These are phyloP conservation scores for Phyllosticta paracitricarpa DNA, from an alignment of 2,329 filamentous ascomycete genomes.

Conservation along the genomic window DNA sequence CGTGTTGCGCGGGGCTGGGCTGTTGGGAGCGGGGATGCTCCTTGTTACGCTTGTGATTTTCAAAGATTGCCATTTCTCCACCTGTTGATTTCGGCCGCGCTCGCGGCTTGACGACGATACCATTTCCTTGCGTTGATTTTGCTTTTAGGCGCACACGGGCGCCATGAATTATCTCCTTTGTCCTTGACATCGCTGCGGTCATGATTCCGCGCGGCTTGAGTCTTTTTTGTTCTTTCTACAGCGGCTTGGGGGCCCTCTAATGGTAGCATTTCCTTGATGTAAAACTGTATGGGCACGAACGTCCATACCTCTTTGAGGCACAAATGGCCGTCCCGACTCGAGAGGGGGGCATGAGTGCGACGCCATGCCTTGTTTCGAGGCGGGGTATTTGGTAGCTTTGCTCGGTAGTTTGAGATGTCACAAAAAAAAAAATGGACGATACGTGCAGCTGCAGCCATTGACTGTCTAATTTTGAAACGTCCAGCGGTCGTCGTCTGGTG, in stretches of 20 bases:
- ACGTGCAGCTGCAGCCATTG: neutral
- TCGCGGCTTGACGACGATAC: slow-evolving; percentile 9
- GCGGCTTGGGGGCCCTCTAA: neutral
- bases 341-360: neutral
- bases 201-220: neutral
- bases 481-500: neutral
- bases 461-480: neutral
- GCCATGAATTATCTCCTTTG: neutral
- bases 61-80: neutral
- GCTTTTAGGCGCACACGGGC: neutral
- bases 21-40: neutral
- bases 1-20: neutral
- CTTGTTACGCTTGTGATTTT: neutral
- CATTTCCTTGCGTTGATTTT: slow-evolving; percentile 6
- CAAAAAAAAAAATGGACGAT: neutral
- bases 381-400: slow-evolving; percentile 2
- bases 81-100: neutral
- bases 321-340: neutral
- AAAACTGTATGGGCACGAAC: neutral
- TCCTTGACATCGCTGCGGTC: neutral
- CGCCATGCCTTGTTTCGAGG: neutral
- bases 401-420: slow-evolving; percentile 1
- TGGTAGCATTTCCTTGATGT: neutral
- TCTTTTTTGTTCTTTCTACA: neutral
- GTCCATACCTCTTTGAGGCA: neutral